Percentiles rank a stretch among this genome's conserved stretches.
These are phyloP conservation scores for Solanum hybrid DNA, from an alignment of 305 asterid genomes.

Conservation along the genomic window DNA sequence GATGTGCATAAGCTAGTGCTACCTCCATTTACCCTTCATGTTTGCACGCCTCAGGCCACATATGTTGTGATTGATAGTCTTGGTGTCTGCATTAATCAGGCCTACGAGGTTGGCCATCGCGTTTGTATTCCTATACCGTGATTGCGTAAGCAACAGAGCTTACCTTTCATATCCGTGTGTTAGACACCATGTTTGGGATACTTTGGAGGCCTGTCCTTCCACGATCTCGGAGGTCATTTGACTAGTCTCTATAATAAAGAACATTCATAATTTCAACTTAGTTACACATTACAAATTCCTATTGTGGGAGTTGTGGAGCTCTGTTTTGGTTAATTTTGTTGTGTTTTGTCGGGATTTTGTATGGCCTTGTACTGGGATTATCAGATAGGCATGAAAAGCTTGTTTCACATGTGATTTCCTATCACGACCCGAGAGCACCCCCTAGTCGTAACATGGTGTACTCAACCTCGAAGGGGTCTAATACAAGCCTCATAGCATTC, in stretches of 20 bases:
- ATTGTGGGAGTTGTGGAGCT: neutral
- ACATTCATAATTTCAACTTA: neutral
- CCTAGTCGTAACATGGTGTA: no score
- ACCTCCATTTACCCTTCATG: neutral
- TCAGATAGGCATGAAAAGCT: neutral
- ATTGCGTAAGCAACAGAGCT: neutral
- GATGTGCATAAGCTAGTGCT: neutral
- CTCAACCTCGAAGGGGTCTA: no score
- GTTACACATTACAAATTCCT: neutral
- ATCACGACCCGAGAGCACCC: neutral
- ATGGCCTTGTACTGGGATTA: neutral
- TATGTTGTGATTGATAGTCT: neutral
- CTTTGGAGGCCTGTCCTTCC: neutral
- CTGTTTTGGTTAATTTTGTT: neutral
- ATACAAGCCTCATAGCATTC: no score
- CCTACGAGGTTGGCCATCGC: neutral
- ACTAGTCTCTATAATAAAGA: neutral
- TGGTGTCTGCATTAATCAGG: neutral
- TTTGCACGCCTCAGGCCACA: neutral
- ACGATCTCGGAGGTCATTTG: neutral
- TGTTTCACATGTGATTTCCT: neutral
- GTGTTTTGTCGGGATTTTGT: neutral
- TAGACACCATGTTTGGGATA: neutral
- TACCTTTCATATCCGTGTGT: neutral
- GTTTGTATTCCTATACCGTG: neutral